Evolutionary conservation across 805 yeast species (phyloP), one percentile per base, ranked within the genome.

Genomic region (Isabelozyma gotoi): DNA sequence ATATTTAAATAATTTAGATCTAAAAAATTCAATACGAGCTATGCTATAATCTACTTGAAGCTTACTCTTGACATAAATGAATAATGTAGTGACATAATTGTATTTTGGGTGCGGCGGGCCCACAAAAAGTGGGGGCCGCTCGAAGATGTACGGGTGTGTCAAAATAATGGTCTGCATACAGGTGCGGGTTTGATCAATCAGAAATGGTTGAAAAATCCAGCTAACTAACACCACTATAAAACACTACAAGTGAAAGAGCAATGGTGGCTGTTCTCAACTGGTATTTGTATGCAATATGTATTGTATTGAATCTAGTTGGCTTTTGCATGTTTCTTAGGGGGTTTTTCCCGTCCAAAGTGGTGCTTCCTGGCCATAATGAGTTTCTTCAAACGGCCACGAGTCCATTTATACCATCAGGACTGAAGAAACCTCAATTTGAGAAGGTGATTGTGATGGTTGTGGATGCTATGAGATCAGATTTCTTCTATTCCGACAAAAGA

Each of bases 381-480:
- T 71, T 72, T 41, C 62, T 52, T 29, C 61, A 52, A n/a, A 52
- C 43, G 24, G 49, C 46, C 10, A 10, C 10, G 10, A 21, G 27
- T 16, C 63, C 63, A 12, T 51, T 65, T 36, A 33, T 54, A 12
- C 61, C 62, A 8, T 21, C 42, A 7, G 48, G 53, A 24, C 39
- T 53, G 43, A 43, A 52, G 7, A 33, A 57, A 48, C 70, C 81
- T 1, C 74, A 74, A 44, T 92, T 88, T 56, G 77, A 81, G 39
- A 84, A 81, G 52, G 63, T 90, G 16, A 80, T 94, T 0, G 61
- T 94, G 17, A 82, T 94, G 80, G 92, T 94, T 2, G 85, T 94
- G 7, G 99, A 94, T 66, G 99, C 99, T 2, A 68, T 94, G 70
- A 69, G 99, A 50, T 75, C 94, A 15, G 99, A 94, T 59, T 92